Evolutionary conservation across 1,284 basidiomycete species (phyloP).

Genomic region (Mycosarcoma mackinlayi): DNA sequence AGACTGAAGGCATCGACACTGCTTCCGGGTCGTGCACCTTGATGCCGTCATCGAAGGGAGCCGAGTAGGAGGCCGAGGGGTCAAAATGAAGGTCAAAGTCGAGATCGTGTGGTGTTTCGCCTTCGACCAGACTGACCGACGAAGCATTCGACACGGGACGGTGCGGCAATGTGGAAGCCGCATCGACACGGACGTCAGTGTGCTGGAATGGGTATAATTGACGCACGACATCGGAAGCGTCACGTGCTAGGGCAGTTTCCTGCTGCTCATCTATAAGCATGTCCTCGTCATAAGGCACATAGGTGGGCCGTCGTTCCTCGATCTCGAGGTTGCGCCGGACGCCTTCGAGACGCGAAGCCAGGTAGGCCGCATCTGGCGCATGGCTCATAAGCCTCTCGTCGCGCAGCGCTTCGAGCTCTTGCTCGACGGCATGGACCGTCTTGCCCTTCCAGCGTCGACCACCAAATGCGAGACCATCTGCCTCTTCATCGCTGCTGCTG

Average conservation of each 20-base stretch:
- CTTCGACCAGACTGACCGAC: conserved; percentile 43
- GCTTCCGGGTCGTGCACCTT: conserved; percentile 25
- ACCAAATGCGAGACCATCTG: conserved; percentile 46
- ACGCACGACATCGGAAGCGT: conserved; percentile 25
- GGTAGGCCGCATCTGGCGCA: conserved; percentile 60
- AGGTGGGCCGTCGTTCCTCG: conserved; percentile 43
- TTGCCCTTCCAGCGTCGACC: conserved; percentile 60
- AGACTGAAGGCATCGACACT: conserved; percentile 21
- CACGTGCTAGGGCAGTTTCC: conserved; percentile 19
- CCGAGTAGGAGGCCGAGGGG: conserved; percentile 5
- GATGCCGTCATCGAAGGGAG: conserved; percentile 19
- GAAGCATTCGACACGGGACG: conserved; percentile 52
- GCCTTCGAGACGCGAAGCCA: conserved; percentile 58
- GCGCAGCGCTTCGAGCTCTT: conserved; percentile 58
- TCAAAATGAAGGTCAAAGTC: conserved; percentile 40
- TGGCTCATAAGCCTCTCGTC: conserved; percentile 60
- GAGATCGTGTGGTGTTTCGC: conserved; percentile 48
- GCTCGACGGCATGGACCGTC: conserved; percentile 64
- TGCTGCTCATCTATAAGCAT: conserved; percentile 31
- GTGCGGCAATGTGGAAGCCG: conserved; percentile 25
- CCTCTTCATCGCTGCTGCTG: conserved; percentile 33
- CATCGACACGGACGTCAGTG: not conserved
- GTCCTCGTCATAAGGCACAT: conserved; percentile 54
- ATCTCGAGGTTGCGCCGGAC: conserved; percentile 59
- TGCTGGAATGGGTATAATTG: conserved; percentile 45